Percentiles rank a stretch among this genome's conserved stretches.
These are phyloP conservation scores for Akanthomyces uredinophilus DNA, from an alignment of 2,329 filamentous ascomycete species.

Conservation along the genomic window DNA sequence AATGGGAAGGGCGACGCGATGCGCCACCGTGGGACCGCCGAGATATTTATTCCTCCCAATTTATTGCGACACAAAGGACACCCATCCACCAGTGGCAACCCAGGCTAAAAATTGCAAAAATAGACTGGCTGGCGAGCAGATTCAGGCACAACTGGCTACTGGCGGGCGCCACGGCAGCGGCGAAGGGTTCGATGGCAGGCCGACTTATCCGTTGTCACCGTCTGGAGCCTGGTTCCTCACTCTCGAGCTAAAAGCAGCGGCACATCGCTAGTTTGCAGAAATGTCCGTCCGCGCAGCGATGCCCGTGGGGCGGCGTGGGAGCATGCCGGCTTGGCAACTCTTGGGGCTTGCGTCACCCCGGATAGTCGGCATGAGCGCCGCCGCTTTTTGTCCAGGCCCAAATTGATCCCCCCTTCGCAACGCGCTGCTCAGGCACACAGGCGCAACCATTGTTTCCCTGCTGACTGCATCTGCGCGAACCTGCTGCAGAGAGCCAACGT, in stretches of 20 bases:
- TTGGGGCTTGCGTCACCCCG: conserved; percentile 6
- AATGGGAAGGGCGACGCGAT: neutral
- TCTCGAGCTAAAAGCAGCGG: neutral
- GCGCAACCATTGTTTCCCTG: too few relatives aligned
- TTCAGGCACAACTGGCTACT: neutral
- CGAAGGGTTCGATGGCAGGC: neutral
- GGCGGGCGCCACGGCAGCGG: neutral
- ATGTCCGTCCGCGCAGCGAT: neutral
- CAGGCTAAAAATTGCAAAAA: neutral
- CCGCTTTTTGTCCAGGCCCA: conserved; percentile 1
- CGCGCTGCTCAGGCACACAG: too few relatives aligned
- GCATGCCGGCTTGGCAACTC: neutral
- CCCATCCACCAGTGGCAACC: neutral
- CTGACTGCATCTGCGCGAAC: too few relatives aligned
- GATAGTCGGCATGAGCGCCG: conserved; percentile 9
- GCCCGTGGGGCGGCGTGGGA: neutral
- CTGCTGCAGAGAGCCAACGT: too few relatives aligned
- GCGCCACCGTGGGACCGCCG: neutral
- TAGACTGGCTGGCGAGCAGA: neutral
- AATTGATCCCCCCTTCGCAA: too few relatives aligned
- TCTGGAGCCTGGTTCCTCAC: neutral
- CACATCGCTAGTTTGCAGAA: neutral
- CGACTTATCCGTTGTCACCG: conserved; percentile 10
- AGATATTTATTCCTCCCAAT: neutral
- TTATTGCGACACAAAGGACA: neutral